Percentiles rank a stretch among this genome's conserved stretches.
These are phyloP conservation scores for Lippia alba DNA, from an alignment of 305 asterid genomes.

Conservation along the genomic window DNA sequence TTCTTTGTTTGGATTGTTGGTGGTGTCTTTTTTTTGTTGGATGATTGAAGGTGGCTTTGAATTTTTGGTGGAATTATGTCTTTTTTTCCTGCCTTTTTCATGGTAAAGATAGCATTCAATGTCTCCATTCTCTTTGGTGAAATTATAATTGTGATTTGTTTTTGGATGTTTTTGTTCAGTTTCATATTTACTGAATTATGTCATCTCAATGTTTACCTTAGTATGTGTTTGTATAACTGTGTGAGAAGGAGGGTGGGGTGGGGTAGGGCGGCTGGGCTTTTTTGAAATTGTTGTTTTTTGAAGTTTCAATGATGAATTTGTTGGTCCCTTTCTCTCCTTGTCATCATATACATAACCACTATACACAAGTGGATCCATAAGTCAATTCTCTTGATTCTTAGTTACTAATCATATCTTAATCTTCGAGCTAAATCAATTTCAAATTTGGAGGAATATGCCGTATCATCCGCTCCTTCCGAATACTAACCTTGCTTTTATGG, in stretches of 20 bases:
- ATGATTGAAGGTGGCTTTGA: conserved; percentile 14
- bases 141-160: not conserved
- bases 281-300: not conserved
- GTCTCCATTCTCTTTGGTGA: conserved; percentile 8
- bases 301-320: not conserved
- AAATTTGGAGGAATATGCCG: not conserved
- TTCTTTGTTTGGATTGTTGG: not conserved
- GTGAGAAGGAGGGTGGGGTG: not conserved
- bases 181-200: conserved; percentile 27
- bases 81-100: not conserved
- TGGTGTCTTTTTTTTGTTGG: not conserved
- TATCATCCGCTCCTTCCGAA: not conserved
- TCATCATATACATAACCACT: conserved; percentile 12
- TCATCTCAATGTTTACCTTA: conserved; percentile 27
- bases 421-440: not conserved
- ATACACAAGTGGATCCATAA: not conserved
- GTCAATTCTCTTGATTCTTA: not conserved
- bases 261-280: not conserved
- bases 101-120: conserved; percentile 14
- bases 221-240: not conserved
- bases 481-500: conserved; percentile 15
- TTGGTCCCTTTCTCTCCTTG: conserved; percentile 18
- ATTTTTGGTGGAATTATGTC: conserved; percentile 5
- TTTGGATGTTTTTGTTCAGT: conserved; percentile 14
- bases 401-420: not conserved